A percentile compares a stretch with the other conserved stretches of the same genome.
These are phyloP conservation scores for Aspergillus novofumigatus DNA, from an alignment of 2,329 filamentous ascomycete genomes.

Conservation along the genomic window DNA sequence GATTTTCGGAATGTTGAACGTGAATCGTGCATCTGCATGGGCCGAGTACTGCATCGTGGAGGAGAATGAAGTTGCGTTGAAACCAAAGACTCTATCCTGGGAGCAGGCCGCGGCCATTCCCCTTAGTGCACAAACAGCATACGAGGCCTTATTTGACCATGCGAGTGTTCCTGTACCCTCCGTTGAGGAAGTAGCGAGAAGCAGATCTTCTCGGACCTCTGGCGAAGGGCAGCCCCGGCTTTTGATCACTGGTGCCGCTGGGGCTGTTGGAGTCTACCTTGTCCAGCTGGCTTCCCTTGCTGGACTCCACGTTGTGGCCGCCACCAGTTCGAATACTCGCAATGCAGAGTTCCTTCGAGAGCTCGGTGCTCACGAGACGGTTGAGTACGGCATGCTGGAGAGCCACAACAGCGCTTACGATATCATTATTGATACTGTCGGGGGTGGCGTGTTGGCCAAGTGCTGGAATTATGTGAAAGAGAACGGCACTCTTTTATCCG, in stretches of 20 bases:
- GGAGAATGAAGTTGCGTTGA: slow-evolving; percentile 20
- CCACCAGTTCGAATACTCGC: slow-evolving; percentile 29
- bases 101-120: slow-evolving; percentile 25
- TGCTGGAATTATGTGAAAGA: slow-evolving; percentile 19
- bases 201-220: not conserved
- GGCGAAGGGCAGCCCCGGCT: slow-evolving; percentile 9
- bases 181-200: not conserved
- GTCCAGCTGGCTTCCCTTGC: slow-evolving; percentile 37
- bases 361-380: slow-evolving; percentile 36
- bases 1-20: slow-evolving; percentile 25
- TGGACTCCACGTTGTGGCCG: slow-evolving; percentile 29
- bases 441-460: slow-evolving; percentile 13
- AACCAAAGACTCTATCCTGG: slow-evolving; percentile 18
- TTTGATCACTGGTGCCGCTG: slow-evolving; percentile 37
- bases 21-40: slow-evolving; percentile 20
- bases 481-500: slow-evolving; percentile 18
- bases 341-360: slow-evolving; percentile 31
- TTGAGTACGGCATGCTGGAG: slow-evolving; percentile 32
- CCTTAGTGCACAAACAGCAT: slow-evolving; percentile 28
- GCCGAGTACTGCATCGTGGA: slow-evolving; percentile 24
- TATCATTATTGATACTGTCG: slow-evolving; percentile 24
- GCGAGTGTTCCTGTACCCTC: slow-evolving; percentile 7
- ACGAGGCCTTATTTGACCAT: slow-evolving; percentile 29
- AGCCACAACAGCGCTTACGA: slow-evolving; percentile 10
- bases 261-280: slow-evolving; percentile 35